Conservation (phyloP, 441 rosid genomes). For the Populus hybrid region DNA sequence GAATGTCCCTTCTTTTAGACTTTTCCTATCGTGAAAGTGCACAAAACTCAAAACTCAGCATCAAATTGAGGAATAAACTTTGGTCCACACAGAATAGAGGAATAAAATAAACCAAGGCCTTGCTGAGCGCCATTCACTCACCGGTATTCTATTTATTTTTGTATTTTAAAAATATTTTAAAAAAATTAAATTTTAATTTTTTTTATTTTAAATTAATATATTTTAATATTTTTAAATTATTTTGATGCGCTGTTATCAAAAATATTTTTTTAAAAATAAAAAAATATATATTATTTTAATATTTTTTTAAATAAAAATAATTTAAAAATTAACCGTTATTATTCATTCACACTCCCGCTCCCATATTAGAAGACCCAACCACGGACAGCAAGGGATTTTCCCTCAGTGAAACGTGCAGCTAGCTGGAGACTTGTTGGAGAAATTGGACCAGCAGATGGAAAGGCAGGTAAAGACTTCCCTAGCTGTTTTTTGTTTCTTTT, state of each 20-base stretch:
- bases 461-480: not conserved
- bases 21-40: not conserved
- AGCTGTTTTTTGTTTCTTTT: not conserved
- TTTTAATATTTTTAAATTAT: too few species aligned
- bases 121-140: not conserved
- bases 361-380: not conserved
- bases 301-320: too few species aligned
- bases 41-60: not conserved
- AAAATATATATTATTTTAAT: too few species aligned
- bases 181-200: too few species aligned
- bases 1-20: not conserved
- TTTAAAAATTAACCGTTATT: too few species aligned
- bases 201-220: too few species aligned
- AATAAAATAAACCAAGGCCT: not conserved
- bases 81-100: not conserved
- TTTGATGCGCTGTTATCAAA: too few species aligned
- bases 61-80: not conserved
- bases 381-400: not conserved
- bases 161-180: too few species aligned
- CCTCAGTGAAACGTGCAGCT: not conserved
- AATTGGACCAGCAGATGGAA: not conserved
- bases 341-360: too few species aligned
- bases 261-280: too few species aligned
- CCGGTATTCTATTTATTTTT: too few species aligned
- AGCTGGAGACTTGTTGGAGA: not conserved